Percentiles rank a stretch among this genome's conserved stretches.
Evolutionary conservation across 208 protist genomes (phyloP).

Genomic region (Leishmania arabica): DNA sequence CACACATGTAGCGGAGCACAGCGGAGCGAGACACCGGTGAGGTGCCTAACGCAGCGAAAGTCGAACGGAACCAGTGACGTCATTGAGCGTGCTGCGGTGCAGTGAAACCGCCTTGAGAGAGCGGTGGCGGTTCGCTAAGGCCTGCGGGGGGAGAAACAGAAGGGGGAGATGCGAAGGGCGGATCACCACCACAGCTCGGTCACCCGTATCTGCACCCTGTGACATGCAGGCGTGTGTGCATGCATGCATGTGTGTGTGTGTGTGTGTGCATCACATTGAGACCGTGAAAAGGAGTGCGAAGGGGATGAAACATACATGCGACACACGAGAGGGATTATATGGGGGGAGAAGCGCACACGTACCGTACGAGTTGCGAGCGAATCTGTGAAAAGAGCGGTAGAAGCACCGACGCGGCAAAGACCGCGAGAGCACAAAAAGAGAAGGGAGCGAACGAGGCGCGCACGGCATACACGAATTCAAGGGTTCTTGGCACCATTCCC

Average conservation of each 20-base stretch:
- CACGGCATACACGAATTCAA: neutral
- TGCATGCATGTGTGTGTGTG: neutral
- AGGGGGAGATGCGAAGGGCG: neutral
- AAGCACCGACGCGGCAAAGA: neutral
- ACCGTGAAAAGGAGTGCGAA: neutral
- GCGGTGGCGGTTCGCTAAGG: too few relatives aligned
- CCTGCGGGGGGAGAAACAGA: neutral
- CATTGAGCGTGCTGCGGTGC: conserved; percentile 4
- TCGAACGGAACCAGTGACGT: conserved; percentile 33
- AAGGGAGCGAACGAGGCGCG: neutral
- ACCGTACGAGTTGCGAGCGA: neutral
- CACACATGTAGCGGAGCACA: conserved; percentile 24
- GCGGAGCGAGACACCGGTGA: conserved; percentile 29
- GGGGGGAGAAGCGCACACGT: too few relatives aligned
- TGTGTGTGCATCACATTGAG: neutral
- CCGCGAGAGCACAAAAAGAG: neutral
- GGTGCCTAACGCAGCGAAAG: conserved; percentile 28
- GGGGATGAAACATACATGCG: neutral
- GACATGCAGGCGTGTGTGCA: neutral
- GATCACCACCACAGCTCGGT: neutral
- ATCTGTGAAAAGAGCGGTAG: neutral
- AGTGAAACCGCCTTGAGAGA: neutral
- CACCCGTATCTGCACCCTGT: neutral
- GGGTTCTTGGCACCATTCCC: neutral
- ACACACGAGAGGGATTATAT: neutral